Percentiles rank a stretch among this genome's conserved stretches.
Conservation (phyloP, 352 stramenopile species). For the Stramenopiles sp. region DNA sequence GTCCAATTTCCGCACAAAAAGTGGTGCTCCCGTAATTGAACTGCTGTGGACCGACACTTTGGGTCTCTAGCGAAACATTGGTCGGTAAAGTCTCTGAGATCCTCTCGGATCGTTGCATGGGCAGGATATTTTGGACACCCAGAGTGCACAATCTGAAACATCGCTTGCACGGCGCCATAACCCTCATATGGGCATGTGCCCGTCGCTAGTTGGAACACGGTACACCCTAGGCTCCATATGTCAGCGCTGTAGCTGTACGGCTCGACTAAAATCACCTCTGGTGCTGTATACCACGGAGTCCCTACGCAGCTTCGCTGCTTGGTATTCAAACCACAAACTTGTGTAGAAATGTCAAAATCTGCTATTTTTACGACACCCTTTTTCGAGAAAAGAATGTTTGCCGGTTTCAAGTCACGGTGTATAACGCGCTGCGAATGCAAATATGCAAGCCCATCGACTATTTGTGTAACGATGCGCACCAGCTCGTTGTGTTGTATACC, state of each 20-base stretch:
- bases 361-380: conserved; percentile 3
- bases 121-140: background rate
- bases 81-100: background rate
- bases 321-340: background rate
- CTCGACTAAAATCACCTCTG: background rate
- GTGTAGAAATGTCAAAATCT: background rate
- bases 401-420: background rate
- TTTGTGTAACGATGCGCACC: background rate
- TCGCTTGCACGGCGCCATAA: background rate
- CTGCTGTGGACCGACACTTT: background rate
- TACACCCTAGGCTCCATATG: background rate
- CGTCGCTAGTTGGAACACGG: background rate
- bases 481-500: background rate
- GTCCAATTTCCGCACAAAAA: background rate
- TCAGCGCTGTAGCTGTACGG: background rate
- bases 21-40: background rate
- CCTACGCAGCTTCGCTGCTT: background rate
- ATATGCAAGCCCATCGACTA: background rate
- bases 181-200: background rate
- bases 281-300: background rate
- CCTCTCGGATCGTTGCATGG: background rate
- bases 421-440: background rate
- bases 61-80: background rate
- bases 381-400: background rate
- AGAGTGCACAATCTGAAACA: background rate